Evolutionary conservation across 345 rosid species (phyloP).

Genomic region (Theobroma cacao): DNA sequence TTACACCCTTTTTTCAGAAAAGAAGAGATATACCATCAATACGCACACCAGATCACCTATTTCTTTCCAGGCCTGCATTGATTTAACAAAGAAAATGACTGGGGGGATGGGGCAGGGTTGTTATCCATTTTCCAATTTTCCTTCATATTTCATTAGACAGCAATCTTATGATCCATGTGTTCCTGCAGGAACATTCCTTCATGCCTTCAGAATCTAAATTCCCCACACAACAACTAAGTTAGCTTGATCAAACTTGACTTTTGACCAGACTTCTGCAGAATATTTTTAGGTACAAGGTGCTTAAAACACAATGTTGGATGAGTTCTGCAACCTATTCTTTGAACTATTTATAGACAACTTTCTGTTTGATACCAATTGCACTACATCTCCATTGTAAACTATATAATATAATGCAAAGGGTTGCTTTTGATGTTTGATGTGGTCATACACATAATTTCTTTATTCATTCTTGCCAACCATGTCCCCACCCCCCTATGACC

Average conservation of each 20-base stretch:
- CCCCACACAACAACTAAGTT: not conserved
- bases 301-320: not conserved
- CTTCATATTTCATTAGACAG: not conserved
- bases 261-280: not conserved
- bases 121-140: not conserved
- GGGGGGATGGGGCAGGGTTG: not conserved
- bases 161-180: not conserved
- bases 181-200: not conserved
- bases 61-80: not conserved
- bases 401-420: no score
- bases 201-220: not conserved
- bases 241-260: not conserved
- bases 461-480: not conserved
- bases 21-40: not conserved
- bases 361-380: not conserved
- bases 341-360: not conserved
- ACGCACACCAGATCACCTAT: not conserved
- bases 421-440: not conserved
- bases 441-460: not conserved
- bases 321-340: not conserved
- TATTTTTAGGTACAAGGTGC: slow-evolving; percentile 1
- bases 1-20: not conserved
- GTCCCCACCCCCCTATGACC: not conserved
- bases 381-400: no score
- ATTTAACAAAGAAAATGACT: not conserved